These are phyloP conservation scores for Rhizoclosmatium globosum DNA, from an alignment of 192 early-diverging fungal species.

Conservation along the genomic window DNA sequence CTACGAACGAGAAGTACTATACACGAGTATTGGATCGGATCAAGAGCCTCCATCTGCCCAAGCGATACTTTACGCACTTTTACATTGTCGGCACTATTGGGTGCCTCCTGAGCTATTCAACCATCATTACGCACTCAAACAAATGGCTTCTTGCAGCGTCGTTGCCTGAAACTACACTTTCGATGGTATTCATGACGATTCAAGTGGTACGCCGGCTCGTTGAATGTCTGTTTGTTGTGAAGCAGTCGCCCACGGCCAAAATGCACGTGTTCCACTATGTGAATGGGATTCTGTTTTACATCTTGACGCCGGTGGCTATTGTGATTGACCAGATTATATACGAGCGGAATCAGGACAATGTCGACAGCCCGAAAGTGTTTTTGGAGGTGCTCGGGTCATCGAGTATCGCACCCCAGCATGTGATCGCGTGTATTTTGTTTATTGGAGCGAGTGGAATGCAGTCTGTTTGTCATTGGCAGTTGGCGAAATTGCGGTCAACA, in stretches of 20 bases:
- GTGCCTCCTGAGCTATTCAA: neutral
- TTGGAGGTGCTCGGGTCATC: too few relatives aligned
- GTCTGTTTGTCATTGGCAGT: neutral
- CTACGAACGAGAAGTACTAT: neutral
- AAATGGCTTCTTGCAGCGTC: neutral
- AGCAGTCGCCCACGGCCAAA: constrained; percentile 15
- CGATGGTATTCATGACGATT: constrained; percentile 24
- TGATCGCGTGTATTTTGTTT: neutral
- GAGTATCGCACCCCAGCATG: too few relatives aligned
- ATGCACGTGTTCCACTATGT: constrained; percentile 50
- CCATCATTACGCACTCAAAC: neutral
- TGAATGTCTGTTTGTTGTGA: constrained; percentile 33
- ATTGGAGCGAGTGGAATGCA: neutral
- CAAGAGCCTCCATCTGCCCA: neutral
- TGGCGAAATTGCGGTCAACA: neutral
- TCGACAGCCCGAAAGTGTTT: too few relatives aligned
- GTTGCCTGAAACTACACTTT: constrained; percentile 21
- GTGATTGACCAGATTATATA: too few relatives aligned
- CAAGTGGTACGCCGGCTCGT: constrained; percentile 37
- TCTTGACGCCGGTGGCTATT: constrained; percentile 5
- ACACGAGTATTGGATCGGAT: neutral
- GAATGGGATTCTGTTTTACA: constrained; percentile 46
- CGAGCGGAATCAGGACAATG: too few relatives aligned
- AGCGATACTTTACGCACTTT: constrained; percentile 8
- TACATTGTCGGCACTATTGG: neutral